A percentile compares a stretch with the other conserved stretches of the same genome.
phyloP scores from a whole-genome alignment of 1,139 yeast genomes.

The Suhomyces taliae region DNA sequence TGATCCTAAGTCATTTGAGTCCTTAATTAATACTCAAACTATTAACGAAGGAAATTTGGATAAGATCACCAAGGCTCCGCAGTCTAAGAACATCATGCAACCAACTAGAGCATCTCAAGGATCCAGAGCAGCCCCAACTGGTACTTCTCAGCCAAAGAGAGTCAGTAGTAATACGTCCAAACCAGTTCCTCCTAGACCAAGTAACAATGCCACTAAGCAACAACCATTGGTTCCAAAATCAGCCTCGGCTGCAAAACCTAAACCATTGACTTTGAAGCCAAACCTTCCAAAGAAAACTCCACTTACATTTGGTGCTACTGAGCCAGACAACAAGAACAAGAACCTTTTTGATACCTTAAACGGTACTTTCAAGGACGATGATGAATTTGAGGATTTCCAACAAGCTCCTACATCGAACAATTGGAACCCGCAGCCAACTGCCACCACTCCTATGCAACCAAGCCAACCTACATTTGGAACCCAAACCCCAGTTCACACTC shows the following conservation, averaged over 20 bases:
- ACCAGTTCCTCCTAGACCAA: background rate
- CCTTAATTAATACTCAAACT: constrained; percentile 36
- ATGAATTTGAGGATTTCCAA: constrained; percentile 36
- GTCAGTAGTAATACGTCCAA: background rate
- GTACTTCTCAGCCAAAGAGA: background rate
- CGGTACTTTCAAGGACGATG: constrained; percentile 23
- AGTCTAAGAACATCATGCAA: constrained; percentile 16
- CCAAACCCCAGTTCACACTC: background rate
- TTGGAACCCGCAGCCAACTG: constrained; percentile 17
- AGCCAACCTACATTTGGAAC: too few relatives aligned
- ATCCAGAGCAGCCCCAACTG: background rate
- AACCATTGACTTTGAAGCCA: constrained; percentile 15
- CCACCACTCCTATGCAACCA: constrained; percentile 1
- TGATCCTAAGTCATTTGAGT: constrained; percentile 24
- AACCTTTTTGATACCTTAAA: constrained; percentile 18
- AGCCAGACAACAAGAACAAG: constrained; percentile 10
- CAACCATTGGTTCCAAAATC: background rate
- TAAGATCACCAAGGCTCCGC: constrained; percentile 25
- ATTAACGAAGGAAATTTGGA: constrained; percentile 32
- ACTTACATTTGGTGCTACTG: constrained; percentile 29
- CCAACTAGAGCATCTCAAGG: constrained; percentile 9
- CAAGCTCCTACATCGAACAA: constrained; percentile 20
- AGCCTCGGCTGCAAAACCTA: background rate
- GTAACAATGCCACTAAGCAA: background rate
- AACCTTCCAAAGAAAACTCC: constrained; percentile 12